Base-by-base conservation (phyloP, 1,284 basidiomycete genomes). In the Neotropicomus parvogracilis region DNA sequence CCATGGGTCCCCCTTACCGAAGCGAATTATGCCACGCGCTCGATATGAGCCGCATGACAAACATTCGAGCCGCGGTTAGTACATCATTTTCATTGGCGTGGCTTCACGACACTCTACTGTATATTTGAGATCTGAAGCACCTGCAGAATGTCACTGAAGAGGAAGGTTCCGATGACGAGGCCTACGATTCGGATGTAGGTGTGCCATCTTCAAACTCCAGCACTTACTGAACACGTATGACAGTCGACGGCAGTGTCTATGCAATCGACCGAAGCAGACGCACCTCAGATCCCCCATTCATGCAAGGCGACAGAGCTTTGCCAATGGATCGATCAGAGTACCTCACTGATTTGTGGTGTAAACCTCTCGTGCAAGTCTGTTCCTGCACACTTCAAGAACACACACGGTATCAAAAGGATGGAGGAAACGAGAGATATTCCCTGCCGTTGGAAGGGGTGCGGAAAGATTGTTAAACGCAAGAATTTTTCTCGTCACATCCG, bases 1-100 rank as follows among this genome's bases (percentile, higher is more conserved):
- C 8, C n/a, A n/a, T 57, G 54, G 3, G 8, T 24, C 1, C 8
- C 0, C 11, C 10, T 0, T 59, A 56, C 6, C 1, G 0, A 8
- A 55, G 46, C 1, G 14, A 57, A 4, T 1, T 60, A 8, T 32
- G 13, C 0, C 1, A 42, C 1, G 58, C 58, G 0, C 17, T 60
- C 1, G 39, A 36, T 14, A 4, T 4, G 24, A 14, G 14, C 2
- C 17, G 16, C 6, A 2, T 27, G 10, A 44, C 16, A 8, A 0
- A 3, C 8, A 12, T 7, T 24, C 14, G 9, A 31, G 12, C 35
- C 10, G 11, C 3, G 11, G 17, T 5, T n/a, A 6, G n/a, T 0
- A 11, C 3, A 40, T 33, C 14, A 17, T 20, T 4, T 19, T 21
- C 2, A 21, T 4, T 21, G 1, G 53, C 54, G 4, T 16, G 51